Conservation (phyloP, 1,284 basidiomycete genomes). For the Porogramme epimiltina region DNA sequence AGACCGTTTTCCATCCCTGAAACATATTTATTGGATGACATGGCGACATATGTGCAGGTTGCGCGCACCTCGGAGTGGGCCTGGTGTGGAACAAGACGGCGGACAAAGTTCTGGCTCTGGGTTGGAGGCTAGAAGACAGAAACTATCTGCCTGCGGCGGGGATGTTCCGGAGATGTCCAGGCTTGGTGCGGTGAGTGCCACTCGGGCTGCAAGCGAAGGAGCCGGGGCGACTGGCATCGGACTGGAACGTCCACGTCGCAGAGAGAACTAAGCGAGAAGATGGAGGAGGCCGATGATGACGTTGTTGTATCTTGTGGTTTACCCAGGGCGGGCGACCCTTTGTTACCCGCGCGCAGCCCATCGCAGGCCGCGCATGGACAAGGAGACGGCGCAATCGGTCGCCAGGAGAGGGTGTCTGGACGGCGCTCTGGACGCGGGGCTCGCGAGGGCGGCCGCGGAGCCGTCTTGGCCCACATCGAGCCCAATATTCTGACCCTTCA, state of each 20-base stretch:
- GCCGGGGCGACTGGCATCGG: too few relatives aligned
- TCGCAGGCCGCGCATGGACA: conserved; percentile 10
- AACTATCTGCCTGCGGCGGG: too few relatives aligned
- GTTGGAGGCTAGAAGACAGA: too few relatives aligned
- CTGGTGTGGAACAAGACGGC: too few relatives aligned
- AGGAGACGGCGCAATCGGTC: conserved; percentile 20
- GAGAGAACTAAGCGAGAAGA: conserved; percentile 8
- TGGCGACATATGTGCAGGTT: background rate
- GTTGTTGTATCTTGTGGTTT: conserved; percentile 15
- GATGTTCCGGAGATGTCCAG: too few relatives aligned
- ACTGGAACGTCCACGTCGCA: too few relatives aligned
- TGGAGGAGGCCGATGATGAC: conserved; percentile 17
- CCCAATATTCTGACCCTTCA: too few relatives aligned
- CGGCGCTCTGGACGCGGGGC: background rate
- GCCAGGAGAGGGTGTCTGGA: conserved; percentile 10
- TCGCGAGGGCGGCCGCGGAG: conserved; percentile 8
- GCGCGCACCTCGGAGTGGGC: too few relatives aligned
- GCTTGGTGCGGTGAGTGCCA: too few relatives aligned
- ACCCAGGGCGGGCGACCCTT: conserved; percentile 12
- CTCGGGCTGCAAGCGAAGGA: too few relatives aligned
- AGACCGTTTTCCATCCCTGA: background rate
- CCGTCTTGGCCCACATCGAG: conserved; percentile 4
- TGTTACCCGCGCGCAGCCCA: conserved; percentile 15
- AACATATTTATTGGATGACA: background rate
- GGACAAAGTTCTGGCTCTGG: too few relatives aligned